Evolutionary conservation across 2,329 filamentous ascomycete species (phyloP).

Genomic region (Fusarium verticillioides): DNA sequence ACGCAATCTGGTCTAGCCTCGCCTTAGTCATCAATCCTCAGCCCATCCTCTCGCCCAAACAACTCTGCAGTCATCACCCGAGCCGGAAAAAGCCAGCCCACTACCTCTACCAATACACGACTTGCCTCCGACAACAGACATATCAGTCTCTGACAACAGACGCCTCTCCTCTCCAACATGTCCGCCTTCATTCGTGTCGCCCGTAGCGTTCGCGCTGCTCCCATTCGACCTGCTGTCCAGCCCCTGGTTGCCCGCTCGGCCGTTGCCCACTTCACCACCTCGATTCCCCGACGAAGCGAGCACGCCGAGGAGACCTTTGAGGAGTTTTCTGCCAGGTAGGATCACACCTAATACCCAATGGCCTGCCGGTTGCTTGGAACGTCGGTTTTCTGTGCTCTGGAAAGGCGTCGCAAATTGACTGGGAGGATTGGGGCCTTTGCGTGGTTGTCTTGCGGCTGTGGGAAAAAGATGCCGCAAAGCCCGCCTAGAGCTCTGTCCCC

Average conservation of each 20-base stretch:
- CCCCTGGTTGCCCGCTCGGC: conserved; percentile 67
- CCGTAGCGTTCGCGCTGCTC: conserved; percentile 75
- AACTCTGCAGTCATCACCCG: conserved; percentile 48
- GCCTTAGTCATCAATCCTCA: conserved; percentile 50
- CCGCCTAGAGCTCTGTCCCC: conserved; percentile 37
- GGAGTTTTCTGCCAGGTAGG: conserved; percentile 97
- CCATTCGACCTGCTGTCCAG: conserved; percentile 65
- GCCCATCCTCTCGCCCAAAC: conserved; percentile 46
- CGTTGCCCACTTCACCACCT: conserved; percentile 73
- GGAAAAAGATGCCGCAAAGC: conserved; percentile 45
- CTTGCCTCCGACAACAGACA: conserved; percentile 33
- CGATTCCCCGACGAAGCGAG: conserved; percentile 63
- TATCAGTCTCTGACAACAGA: conserved; percentile 37
- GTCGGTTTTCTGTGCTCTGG: neutral
- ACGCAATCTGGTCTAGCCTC: conserved; percentile 40
- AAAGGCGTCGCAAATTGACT: neutral
- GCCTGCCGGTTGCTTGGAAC: conserved; percentile 6
- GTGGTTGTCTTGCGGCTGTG: conserved; percentile 16
- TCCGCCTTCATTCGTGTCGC: conserved; percentile 76
- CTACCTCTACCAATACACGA: conserved; percentile 40
- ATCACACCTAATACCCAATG: conserved; percentile 35
- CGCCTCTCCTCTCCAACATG: conserved; percentile 62
- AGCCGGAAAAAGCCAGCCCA: conserved; percentile 43
- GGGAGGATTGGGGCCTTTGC: neutral
- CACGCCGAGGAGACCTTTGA: conserved; percentile 98